A percentile compares a stretch with the other conserved stretches of the same genome.
Conservation (phyloP, 176 grass and related monocot genomes). For the Pontederia crassipes region DNA sequence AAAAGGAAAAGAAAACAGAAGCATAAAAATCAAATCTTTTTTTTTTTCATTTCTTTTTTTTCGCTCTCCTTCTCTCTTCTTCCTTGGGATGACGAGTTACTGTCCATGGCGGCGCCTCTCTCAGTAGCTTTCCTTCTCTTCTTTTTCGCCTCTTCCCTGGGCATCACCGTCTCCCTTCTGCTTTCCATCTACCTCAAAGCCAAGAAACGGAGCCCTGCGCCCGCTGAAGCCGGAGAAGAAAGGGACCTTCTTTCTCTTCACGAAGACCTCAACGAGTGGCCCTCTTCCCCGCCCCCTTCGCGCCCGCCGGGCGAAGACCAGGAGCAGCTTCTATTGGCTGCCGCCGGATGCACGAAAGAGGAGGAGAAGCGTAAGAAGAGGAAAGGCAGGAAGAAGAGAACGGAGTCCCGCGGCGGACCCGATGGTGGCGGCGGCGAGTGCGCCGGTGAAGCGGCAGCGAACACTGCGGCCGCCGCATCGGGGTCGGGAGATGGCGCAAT, state of each 20-base stretch:
- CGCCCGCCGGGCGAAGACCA: slow-evolving; percentile 6
- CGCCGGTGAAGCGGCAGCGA: neutral
- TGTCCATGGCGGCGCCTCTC: slow-evolving; percentile 34
- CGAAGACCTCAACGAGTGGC: neutral
- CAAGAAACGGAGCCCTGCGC: slow-evolving; percentile 3
- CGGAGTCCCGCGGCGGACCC: slow-evolving; percentile 21
- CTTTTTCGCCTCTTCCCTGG: slow-evolving; percentile 1
- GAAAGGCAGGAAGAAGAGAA: slow-evolving; percentile 36
- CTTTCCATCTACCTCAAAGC: slow-evolving; percentile 11
- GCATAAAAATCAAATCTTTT: neutral
- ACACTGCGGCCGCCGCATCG: slow-evolving; percentile 5
- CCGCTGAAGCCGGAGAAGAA: neutral
- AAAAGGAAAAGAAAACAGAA: neutral
- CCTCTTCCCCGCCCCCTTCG: neutral
- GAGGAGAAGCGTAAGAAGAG: slow-evolving; percentile 25
- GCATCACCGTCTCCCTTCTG: slow-evolving; percentile 10
- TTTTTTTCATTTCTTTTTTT: no score
- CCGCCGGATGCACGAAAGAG: neutral
- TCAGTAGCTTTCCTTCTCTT: slow-evolving; percentile 11
- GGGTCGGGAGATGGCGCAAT: neutral
- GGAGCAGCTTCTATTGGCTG: slow-evolving; percentile 10
- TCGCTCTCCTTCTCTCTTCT: neutral
- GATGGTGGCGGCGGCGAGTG: slow-evolving; percentile 14
- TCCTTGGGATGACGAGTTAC: slow-evolving; percentile 42
- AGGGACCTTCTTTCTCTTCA: slow-evolving; percentile 10